Evolutionary conservation across 2,329 filamentous ascomycete genomes (phyloP).

Genomic region (Colletotrichum tamarilloi): DNA sequence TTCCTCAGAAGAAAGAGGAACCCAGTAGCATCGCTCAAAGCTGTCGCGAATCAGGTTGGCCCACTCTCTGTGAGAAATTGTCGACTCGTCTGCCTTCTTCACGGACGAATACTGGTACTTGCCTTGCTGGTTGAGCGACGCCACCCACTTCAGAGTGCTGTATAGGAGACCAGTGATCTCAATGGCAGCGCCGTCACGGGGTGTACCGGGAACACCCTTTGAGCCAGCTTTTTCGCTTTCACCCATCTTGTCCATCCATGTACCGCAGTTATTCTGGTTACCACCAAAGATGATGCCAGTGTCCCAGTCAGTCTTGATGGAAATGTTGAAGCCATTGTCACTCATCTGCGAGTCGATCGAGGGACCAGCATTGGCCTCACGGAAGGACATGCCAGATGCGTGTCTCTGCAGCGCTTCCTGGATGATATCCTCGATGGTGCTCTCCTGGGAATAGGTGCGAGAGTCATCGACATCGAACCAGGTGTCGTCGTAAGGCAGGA

Average conservation of each 20-base stretch:
- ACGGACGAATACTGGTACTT: conserved; percentile 81
- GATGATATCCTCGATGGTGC: conserved; percentile 87
- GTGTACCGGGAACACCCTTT: conserved; percentile 96
- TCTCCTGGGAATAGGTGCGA: conserved; percentile 86
- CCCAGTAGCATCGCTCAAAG: conserved; percentile 93
- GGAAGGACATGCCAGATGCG: conserved; percentile 89
- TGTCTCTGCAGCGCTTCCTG: conserved; percentile 95
- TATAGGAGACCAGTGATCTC: conserved; percentile 96
- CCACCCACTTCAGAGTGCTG: conserved; percentile 87
- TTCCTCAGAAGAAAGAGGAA: conserved; percentile 76
- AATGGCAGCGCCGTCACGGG: conserved; percentile 92
- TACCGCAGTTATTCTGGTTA: conserved; percentile 94
- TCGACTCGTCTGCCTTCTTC: conserved; percentile 67
- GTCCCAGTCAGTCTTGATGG: conserved; percentile 90
- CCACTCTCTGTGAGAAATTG: conserved; percentile 82
- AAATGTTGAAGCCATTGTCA: conserved; percentile 89
- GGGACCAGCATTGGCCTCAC: conserved; percentile 93
- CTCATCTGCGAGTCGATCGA: conserved; percentile 93
- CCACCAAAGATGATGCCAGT: conserved; percentile 94
- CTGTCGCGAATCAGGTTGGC: conserved; percentile 81
- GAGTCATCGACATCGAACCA: conserved; percentile 88
- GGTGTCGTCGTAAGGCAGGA: conserved; percentile 94
- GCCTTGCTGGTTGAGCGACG: conserved; percentile 72
- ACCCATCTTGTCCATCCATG: conserved; percentile 99
- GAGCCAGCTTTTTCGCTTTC: conserved; percentile 90